Base-by-base conservation (phyloP, 179 eudicot genomes). In the Beta corolliflora region DNA sequence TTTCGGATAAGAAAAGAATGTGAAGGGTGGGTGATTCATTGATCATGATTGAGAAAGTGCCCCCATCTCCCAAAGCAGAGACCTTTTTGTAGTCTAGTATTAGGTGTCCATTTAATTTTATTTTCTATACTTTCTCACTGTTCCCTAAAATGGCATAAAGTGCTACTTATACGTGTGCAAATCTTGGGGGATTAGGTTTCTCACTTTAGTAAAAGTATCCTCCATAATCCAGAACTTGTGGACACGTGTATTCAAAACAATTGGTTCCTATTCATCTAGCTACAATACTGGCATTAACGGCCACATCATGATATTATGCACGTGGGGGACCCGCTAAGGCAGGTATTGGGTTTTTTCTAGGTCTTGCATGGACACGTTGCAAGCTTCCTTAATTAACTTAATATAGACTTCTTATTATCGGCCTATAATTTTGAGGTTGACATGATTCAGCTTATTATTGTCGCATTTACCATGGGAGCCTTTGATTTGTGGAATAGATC, bases 1-100 rank as follows among this genome's bases (percentile, higher is more conserved):
- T 73, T 73, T 52, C n/a, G 44, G 61, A 73, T 73, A 73, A 53
- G 61, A 73, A 73, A 73, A 73, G 60, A 73, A 29, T 73, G 76
- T 53, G 76, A 25, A 9, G 29, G 61, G 76, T 73, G 61, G 59
- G 41, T 71, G 75, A 71, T 48, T 71, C 59, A 71, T 71, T 21
- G 75, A 10, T 72, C 41, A 50, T 72, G 41, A 72, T 71, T 25
- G 25, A 73, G n/a, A 55, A 54, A 73, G 63, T 29, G 25, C 25
- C 58, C 55, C 36, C 16, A 70, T n/a, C 25, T 70, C 74, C 29
- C 55, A 70, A 70, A 70, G 9, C 74, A 70, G 46, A 70, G 9
- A 29, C 29, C 36, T 14, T 73, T 36, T 73, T 73, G 77, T 73
- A 54, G 9, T 29, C 19, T 55, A 29, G 77, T 54, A 73, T 73